Evolutionary conservation across 257 asterid species (phyloP).

Genomic region (Nyctanthes arbortristis): DNA sequence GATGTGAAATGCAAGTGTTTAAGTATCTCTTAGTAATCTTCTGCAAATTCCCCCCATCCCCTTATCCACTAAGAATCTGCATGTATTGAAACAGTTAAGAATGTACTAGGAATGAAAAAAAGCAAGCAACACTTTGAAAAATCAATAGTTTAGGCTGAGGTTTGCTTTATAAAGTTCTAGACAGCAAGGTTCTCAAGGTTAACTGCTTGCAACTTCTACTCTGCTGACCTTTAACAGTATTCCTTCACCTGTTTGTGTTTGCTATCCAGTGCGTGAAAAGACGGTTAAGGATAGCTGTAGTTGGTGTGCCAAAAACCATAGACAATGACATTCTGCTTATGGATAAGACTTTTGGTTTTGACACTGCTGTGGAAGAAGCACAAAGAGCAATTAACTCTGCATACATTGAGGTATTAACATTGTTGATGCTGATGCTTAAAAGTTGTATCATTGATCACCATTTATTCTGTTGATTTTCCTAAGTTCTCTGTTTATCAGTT

Average conservation of each 20-base stretch:
- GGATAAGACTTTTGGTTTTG: slow-evolving; percentile 98
- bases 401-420: slow-evolving; percentile 72
- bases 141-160: neutral
- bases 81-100: neutral
- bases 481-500: slow-evolving; percentile 2
- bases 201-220: slow-evolving; percentile 15
- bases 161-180: neutral
- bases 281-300: slow-evolving; percentile 68
- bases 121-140: too few relatives aligned
- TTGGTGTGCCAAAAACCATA: slow-evolving; percentile 97
- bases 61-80: too few relatives aligned
- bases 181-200: slow-evolving; percentile 17
- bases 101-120: slow-evolving; percentile 1
- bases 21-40: slow-evolving; percentile 3
- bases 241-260: slow-evolving; percentile 15
- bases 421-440: slow-evolving; percentile 13
- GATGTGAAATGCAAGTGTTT: slow-evolving; percentile 9
- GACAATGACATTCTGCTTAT: slow-evolving; percentile 94
- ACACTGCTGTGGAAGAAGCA: slow-evolving; percentile 99
- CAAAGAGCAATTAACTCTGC: slow-evolving; percentile 95
- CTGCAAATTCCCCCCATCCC: neutral
- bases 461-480: slow-evolving; percentile 8
- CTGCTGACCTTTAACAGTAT: neutral
- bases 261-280: slow-evolving; percentile 68
- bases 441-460: slow-evolving; percentile 5